These are phyloP conservation scores for Inonotus hispidus DNA, from an alignment of 1,284 basidiomycete genomes.

Conservation along the genomic window DNA sequence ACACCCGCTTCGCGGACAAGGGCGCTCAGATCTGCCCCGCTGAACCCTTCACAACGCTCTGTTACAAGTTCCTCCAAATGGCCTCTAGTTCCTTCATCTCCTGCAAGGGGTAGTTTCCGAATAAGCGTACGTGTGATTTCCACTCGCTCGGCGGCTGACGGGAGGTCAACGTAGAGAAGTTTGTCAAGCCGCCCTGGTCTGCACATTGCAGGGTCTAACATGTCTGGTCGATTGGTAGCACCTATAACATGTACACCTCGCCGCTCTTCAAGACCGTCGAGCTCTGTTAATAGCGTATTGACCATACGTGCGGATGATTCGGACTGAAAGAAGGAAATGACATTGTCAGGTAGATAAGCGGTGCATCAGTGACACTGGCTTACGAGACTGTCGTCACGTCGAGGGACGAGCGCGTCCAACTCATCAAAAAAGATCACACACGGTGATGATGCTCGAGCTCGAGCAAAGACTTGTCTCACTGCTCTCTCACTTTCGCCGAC, in stretches of 20 bases:
- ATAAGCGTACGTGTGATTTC: constrained; percentile 82
- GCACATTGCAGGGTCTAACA: constrained; percentile 99
- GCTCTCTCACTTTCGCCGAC: constrained; percentile 97
- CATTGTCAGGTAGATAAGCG: constrained; percentile 4
- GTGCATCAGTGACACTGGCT: constrained; percentile 24
- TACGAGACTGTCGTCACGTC: constrained; percentile 87
- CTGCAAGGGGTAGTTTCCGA: constrained; percentile 63
- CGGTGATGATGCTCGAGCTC: constrained; percentile 82
- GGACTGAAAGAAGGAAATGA: constrained; percentile 47
- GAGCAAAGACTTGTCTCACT: constrained; percentile 88
- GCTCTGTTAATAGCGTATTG: constrained; percentile 93
- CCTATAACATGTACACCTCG: constrained; percentile 95
- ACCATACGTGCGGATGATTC: constrained; percentile 97
- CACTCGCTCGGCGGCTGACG: constrained; percentile 67
- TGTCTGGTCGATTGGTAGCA: constrained; percentile 97
- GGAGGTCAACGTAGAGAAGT: constrained; percentile 93
- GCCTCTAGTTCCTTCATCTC: constrained; percentile 28
- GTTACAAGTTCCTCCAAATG: constrained; percentile 45
- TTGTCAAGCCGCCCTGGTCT: constrained; percentile 95
- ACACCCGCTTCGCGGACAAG: constrained; percentile 90
- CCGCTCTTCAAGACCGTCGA: constrained; percentile 89
- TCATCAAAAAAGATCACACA: constrained; percentile 97
- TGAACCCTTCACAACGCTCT: constrained; percentile 78
- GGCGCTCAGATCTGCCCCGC: constrained; percentile 85
- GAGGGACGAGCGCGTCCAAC: constrained; percentile 91